These are phyloP conservation scores for Saussurea involucrata DNA, from an alignment of 129 eudicot genomes.

Conservation along the genomic window DNA sequence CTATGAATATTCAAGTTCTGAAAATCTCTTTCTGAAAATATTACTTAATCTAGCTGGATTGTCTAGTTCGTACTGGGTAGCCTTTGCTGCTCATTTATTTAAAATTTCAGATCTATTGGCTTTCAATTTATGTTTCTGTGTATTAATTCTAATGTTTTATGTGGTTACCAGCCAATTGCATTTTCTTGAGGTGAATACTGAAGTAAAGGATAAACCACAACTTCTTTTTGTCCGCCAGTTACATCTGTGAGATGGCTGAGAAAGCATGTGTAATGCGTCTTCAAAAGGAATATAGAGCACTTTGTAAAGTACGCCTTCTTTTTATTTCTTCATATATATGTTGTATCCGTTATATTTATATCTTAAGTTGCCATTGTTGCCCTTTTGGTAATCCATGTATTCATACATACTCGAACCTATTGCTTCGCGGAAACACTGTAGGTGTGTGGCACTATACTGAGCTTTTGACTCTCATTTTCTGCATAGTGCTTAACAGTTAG, in stretches of 20 bases:
- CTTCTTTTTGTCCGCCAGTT: not conserved
- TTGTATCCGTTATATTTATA: not conserved
- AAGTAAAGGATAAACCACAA: constrained; percentile 8
- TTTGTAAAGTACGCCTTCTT: constrained; percentile 74
- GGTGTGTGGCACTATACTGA: not conserved
- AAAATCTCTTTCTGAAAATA: not conserved
- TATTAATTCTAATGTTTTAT: constrained; percentile 1
- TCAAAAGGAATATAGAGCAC: constrained; percentile 94
- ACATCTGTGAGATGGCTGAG: constrained; percentile 66
- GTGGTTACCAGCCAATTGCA: constrained; percentile 13
- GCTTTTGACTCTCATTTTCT: not conserved
- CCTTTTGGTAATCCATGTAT: constrained; percentile 1
- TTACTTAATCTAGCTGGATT: not conserved
- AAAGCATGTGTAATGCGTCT: constrained; percentile 96
- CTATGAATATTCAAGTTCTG: not conserved
- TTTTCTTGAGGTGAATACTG: constrained; percentile 11
- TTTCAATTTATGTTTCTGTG: not conserved
- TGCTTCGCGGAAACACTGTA: not conserved
- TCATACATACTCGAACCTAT: not conserved
- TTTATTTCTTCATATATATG: not conserved
- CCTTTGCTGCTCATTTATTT: not conserved
- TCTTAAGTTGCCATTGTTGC: not conserved
- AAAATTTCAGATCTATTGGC: not conserved
- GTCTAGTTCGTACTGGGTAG: not conserved
- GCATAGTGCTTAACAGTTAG: not conserved